Conservation (phyloP, 495 filamentous ascomycete genomes). For the Aspergillus sparsus region DNA sequence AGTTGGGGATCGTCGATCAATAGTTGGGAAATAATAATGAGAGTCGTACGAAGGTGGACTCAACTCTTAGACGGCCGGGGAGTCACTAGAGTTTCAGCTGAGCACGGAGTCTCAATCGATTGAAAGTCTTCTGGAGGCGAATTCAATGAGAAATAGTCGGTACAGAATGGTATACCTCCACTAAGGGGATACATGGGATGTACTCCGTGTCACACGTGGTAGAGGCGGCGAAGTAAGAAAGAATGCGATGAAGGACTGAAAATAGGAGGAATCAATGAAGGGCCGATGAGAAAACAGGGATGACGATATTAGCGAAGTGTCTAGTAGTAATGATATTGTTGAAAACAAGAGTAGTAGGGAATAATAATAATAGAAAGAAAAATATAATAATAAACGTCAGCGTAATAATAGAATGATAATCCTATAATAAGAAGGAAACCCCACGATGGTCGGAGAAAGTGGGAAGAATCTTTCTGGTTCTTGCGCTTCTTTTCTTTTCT, state of each 20-base stretch:
- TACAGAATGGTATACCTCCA: conserved; percentile 13
- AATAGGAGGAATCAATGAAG: background rate
- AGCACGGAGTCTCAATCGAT: background rate
- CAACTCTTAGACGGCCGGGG: conserved; percentile 12
- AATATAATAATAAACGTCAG: too few relatives aligned
- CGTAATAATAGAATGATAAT: background rate
- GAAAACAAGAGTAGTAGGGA: background rate
- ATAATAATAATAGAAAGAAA: too few relatives aligned
- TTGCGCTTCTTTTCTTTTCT: background rate
- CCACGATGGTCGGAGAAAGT: background rate
- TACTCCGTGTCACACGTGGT: conserved; percentile 14
- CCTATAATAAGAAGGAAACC: background rate
- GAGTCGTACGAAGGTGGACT: conserved; percentile 16
- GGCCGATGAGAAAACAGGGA: background rate
- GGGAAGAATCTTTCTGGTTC: background rate
- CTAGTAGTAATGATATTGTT: conserved; percentile 1
- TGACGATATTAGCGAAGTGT: background rate
- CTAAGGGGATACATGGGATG: conserved; percentile 5
- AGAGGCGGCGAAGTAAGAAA: background rate
- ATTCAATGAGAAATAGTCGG: conserved; percentile 3
- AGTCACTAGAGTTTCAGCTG: conserved; percentile 12
- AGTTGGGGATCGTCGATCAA: conserved; percentile 25
- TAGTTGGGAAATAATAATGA: conserved; percentile 24
- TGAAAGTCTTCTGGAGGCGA: background rate
- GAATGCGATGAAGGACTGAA: background rate